Evolutionary conservation across 768 basidiomycete genomes (phyloP).

Genomic region (Sarcomyxa edulis): DNA sequence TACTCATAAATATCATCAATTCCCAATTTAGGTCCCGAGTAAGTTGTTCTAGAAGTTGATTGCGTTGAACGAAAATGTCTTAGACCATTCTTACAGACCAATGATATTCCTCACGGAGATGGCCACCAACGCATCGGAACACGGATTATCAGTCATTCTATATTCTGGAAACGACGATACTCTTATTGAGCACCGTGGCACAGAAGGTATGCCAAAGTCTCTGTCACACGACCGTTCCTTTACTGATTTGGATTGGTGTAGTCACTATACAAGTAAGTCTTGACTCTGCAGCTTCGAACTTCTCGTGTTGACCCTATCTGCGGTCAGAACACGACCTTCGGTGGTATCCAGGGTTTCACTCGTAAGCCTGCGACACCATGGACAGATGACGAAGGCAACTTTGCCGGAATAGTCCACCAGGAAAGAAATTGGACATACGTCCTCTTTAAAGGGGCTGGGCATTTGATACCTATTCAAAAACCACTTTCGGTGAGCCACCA

Average conservation of each 20-base stretch:
- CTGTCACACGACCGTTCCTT: neutral
- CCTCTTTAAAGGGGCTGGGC: constrained; percentile 35
- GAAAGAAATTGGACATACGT: constrained; percentile 64
- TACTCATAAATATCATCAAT: neutral
- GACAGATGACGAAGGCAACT: constrained; percentile 51
- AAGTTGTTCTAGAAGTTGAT: constrained; percentile 9
- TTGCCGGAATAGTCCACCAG: constrained; percentile 69
- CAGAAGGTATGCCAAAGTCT: constrained; percentile 52
- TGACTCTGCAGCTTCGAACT: neutral
- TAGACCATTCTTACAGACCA: constrained; percentile 32
- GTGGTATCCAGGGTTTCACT: constrained; percentile 71
- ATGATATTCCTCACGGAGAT: constrained; percentile 61
- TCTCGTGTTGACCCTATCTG: neutral
- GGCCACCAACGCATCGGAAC: constrained; percentile 57
- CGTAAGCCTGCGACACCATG: constrained; percentile 64
- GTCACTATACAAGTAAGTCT: constrained; percentile 36
- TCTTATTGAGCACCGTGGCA: constrained; percentile 56
- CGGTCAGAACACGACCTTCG: constrained; percentile 78
- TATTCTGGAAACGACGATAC: constrained; percentile 70
- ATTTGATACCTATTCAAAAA: constrained; percentile 29
- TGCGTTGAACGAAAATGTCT: neutral
- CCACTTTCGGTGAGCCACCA: constrained; percentile 31
- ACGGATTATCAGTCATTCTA: constrained; percentile 46
- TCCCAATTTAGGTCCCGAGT: constrained; percentile 25
- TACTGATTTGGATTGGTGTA: constrained; percentile 18